phyloP scores from a whole-genome alignment of 1,139 yeast genomes.

The Diutina neorugosa region DNA sequence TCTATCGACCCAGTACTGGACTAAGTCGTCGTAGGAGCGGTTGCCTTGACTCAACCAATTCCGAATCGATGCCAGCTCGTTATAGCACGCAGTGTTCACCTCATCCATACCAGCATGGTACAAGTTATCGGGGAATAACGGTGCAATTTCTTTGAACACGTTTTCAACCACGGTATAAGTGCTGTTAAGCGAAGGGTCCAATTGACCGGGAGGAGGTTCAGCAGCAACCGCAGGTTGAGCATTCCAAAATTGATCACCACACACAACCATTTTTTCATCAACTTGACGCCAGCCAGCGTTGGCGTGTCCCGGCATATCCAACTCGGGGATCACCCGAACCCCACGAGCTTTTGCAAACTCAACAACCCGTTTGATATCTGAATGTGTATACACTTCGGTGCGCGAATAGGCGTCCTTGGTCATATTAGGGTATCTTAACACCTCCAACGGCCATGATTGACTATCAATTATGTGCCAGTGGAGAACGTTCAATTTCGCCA shows the following conservation, averaged over 20 bases:
- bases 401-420: constrained; percentile 29
- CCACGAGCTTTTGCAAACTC: constrained; percentile 28
- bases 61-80: constrained; percentile 16
- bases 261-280: constrained; percentile 22
- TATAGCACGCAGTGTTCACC: constrained; percentile 25
- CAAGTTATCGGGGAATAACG: constrained; percentile 22
- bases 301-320: constrained; percentile 39
- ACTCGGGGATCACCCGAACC: constrained; percentile 33
- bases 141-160: constrained; percentile 26
- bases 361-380: constrained; percentile 21
- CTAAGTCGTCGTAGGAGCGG: constrained; percentile 19
- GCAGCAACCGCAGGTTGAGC: constrained; percentile 21
- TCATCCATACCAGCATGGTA: constrained; percentile 41
- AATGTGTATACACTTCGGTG: constrained; percentile 21
- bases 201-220: constrained; percentile 39
- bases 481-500: constrained; percentile 28
- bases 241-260: constrained; percentile 24
- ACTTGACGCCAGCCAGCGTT: constrained; percentile 31
- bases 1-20: constrained; percentile 28
- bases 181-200: constrained; percentile 23
- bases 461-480: constrained; percentile 38
- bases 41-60: constrained; percentile 19
- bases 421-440: constrained; percentile 28
- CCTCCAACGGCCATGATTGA: constrained; percentile 34
- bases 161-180: constrained; percentile 23